phyloP scores from a whole-genome alignment of 495 filamentous ascomycete species.

The Talaromyces trachyspermus region DNA sequence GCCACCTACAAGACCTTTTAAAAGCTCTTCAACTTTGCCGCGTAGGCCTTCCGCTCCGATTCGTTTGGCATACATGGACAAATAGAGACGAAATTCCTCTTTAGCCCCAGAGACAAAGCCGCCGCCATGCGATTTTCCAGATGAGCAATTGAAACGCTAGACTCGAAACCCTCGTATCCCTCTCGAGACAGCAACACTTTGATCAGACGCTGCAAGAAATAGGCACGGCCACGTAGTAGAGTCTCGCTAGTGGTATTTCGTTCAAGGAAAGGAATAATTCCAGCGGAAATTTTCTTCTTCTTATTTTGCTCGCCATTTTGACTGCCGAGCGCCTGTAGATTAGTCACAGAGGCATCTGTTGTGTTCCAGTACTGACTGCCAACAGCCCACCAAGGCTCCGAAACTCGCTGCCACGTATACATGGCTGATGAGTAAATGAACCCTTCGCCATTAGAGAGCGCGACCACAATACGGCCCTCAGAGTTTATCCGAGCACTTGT shows the following conservation, averaged over 20 bases:
- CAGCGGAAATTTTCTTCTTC: slow-evolving; percentile 68
- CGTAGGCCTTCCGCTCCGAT: slow-evolving; percentile 83
- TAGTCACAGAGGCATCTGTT: slow-evolving; percentile 75
- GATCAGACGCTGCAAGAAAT: slow-evolving; percentile 80
- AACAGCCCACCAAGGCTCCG: slow-evolving; percentile 96
- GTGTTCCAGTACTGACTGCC: slow-evolving; percentile 98
- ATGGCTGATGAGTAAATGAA: slow-evolving; percentile 76
- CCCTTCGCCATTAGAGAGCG: slow-evolving; percentile 86
- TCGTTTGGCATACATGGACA: slow-evolving; percentile 94
- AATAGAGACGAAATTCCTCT: slow-evolving; percentile 84
- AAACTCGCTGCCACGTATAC: slow-evolving; percentile 90
- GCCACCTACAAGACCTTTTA: slow-evolving; percentile 71
- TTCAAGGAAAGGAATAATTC: slow-evolving; percentile 87
- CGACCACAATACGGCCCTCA: slow-evolving; percentile 71
- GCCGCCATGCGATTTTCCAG: slow-evolving; percentile 92
- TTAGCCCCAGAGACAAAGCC: slow-evolving; percentile 75
- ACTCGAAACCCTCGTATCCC: slow-evolving; percentile 88
- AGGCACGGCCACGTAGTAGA: slow-evolving; percentile 83
- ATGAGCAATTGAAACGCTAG: slow-evolving; percentile 85
- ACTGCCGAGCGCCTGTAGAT: slow-evolving; percentile 60
- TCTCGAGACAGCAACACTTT: slow-evolving; percentile 77
- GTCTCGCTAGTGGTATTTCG: slow-evolving; percentile 90
- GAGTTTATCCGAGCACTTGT: slow-evolving; percentile 89
- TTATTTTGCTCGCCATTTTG: slow-evolving; percentile 45
- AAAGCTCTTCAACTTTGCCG: slow-evolving; percentile 83